Conservation (phyloP, 495 filamentous ascomycete genomes). For the Sordaria brevicollis region DNA sequence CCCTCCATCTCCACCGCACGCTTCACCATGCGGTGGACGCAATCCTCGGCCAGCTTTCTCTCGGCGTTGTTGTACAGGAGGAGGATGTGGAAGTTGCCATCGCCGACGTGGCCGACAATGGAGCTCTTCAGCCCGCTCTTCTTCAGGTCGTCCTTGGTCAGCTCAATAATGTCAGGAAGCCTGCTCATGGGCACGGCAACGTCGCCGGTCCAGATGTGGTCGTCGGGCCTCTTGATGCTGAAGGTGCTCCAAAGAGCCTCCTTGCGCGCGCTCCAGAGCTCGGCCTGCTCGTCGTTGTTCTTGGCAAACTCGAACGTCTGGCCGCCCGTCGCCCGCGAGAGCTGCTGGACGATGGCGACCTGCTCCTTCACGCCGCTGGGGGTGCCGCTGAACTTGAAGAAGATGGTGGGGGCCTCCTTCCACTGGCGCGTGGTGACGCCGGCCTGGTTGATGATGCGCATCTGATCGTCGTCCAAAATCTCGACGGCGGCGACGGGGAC, state of each 20-base stretch:
- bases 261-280: conserved; percentile 83
- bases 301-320: conserved; percentile 72
- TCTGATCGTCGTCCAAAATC: conserved; percentile 87
- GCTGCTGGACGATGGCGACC: conserved; percentile 55
- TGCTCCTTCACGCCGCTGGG: conserved; percentile 70
- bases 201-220: conserved; percentile 75
- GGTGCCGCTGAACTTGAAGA: conserved; percentile 91
- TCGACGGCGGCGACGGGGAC: conserved; percentile 84
- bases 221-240: conserved; percentile 43
- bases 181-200: conserved; percentile 70
- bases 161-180: conserved; percentile 65
- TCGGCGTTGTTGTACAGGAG: conserved; percentile 61
- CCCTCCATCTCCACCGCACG: conserved; percentile 73
- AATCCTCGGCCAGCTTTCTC: conserved; percentile 50
- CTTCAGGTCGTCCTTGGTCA: conserved; percentile 63
- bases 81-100: conserved; percentile 79
- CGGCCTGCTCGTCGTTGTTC: conserved; percentile 54
- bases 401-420: conserved; percentile 75
- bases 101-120: conserved; percentile 76
- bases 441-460: conserved; percentile 79
- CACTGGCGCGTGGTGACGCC: conserved; percentile 63
- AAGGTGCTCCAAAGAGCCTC: conserved; percentile 72
- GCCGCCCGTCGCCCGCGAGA: conserved; percentile 54
- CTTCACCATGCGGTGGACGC: conserved; percentile 79
- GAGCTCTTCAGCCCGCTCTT: conserved; percentile 55